phyloP scores from a whole-genome alignment of 805 yeast genomes.

The Candida coquimbonensis region DNA sequence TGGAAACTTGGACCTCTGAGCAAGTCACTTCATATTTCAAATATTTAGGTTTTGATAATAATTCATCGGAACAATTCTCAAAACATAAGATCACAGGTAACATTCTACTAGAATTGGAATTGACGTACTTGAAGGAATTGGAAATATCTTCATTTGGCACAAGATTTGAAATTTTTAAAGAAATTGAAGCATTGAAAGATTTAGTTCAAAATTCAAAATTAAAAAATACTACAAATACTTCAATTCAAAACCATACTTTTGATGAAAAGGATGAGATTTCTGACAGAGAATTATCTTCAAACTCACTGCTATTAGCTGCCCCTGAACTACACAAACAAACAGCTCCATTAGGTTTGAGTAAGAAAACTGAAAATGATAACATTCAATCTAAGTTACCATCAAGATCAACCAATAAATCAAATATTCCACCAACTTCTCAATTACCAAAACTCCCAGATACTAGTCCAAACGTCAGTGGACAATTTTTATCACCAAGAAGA shows the following conservation, averaged over 20 bases:
- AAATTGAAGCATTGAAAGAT: constrained; percentile 60
- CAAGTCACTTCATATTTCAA: constrained; percentile 79
- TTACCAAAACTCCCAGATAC: constrained; percentile 15
- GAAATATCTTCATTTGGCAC: constrained; percentile 94
- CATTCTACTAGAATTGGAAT: constrained; percentile 77
- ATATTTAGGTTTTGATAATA: constrained; percentile 62
- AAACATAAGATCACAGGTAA: constrained; percentile 86
- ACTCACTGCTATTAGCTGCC: constrained; percentile 8
- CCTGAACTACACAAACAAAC: constrained; percentile 9
- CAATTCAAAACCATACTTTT: constrained; percentile 3
- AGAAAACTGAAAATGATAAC: neutral
- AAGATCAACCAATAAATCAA: constrained; percentile 4
- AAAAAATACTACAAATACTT: neutral
- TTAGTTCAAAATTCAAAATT: constrained; percentile 3
- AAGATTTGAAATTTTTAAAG: constrained; percentile 84
- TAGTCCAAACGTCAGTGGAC: constrained; percentile 13
- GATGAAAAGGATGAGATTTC: constrained; percentile 9
- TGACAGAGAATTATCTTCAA: constrained; percentile 4
- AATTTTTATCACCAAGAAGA: constrained; percentile 60
- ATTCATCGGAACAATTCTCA: constrained; percentile 71
- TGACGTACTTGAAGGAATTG: constrained; percentile 80
- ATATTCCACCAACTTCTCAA: constrained; percentile 16
- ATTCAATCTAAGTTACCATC: neutral
- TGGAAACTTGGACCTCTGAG: constrained; percentile 70
- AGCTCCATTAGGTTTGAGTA: constrained; percentile 24